Conservation (phyloP, 768 basidiomycete species). For the Hemileccinum rubropunctum region DNA sequence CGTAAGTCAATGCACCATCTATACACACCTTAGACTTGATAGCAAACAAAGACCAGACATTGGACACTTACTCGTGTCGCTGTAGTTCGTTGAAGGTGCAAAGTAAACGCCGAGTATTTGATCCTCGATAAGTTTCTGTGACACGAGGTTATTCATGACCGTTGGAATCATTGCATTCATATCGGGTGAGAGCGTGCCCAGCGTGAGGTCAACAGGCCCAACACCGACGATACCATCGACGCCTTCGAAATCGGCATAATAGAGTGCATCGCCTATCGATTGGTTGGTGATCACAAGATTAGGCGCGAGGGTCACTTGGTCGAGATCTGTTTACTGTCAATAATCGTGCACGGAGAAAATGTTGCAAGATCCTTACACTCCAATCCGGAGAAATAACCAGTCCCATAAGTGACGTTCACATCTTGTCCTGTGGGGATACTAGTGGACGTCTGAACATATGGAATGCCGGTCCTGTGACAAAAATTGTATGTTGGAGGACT, state of each 20-base stretch:
- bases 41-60: neutral
- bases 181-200: neutral
- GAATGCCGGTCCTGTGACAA: slow-evolving; percentile 9
- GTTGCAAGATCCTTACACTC: slow-evolving; percentile 25
- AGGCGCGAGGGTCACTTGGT: slow-evolving; percentile 20
- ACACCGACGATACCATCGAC: slow-evolving; percentile 26
- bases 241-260: slow-evolving; percentile 7
- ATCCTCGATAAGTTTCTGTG: slow-evolving; percentile 13
- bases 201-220: slow-evolving; percentile 19
- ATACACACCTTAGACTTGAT: neutral
- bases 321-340: slow-evolving; percentile 8
- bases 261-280: slow-evolving; percentile 24
- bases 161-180: slow-evolving; percentile 14
- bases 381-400: slow-evolving; percentile 26
- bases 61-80: slow-evolving; percentile 10
- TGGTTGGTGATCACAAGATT: slow-evolving; percentile 23
- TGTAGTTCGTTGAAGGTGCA: slow-evolving; percentile 12
- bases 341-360: neutral
- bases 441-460: slow-evolving; percentile 16
- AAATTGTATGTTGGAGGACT: neutral
- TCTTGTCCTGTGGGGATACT: slow-evolving; percentile 18
- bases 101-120: slow-evolving; percentile 19
- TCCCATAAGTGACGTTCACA: slow-evolving; percentile 7
- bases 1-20: slow-evolving; percentile 16
- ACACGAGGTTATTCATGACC: slow-evolving; percentile 19